Conservation (phyloP, 345 rosid genomes). For the Lumnitzera racemosa region DNA sequence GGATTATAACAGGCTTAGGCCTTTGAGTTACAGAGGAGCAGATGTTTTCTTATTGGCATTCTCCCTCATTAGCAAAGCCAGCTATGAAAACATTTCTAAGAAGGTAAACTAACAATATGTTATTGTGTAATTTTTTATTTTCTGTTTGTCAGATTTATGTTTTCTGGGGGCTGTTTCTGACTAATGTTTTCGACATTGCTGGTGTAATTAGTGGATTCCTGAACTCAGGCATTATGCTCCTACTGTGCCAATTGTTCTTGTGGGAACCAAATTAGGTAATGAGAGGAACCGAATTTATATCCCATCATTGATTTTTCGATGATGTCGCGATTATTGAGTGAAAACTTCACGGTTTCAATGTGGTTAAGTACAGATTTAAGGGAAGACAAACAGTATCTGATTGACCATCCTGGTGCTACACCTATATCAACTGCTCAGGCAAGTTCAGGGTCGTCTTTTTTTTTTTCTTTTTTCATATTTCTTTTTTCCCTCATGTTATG, state of each 20-base stretch:
- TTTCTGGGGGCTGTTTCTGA: too few species aligned
- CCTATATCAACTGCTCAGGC: slow-evolving; percentile 41
- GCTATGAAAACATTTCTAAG: slow-evolving; percentile 45
- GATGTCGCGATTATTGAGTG: not conserved
- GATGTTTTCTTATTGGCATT: slow-evolving; percentile 48
- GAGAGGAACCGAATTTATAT: not conserved
- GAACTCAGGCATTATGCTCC: slow-evolving; percentile 58
- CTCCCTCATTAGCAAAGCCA: slow-evolving; percentile 43
- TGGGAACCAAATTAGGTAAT: slow-evolving; percentile 48
- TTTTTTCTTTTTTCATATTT: not conserved
- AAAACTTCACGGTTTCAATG: not conserved
- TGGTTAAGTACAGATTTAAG: slow-evolving; percentile 32
- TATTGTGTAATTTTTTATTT: not conserved
- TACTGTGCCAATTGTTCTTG: slow-evolving; percentile 41
- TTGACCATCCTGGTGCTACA: slow-evolving; percentile 34
- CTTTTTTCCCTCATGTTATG: not conserved
- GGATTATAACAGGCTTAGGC: slow-evolving; percentile 55
- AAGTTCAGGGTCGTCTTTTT: not conserved
- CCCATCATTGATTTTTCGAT: not conserved
- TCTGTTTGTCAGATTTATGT: not conserved
- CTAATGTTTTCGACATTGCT: too few species aligned
- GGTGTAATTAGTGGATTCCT: slow-evolving; percentile 31
- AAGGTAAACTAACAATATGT: slow-evolving; percentile 19
- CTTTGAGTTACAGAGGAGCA: slow-evolving; percentile 52
- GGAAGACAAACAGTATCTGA: slow-evolving; percentile 38